Evolutionary conservation across 176 grass and related monocot genomes (phyloP), one percentile per base, ranked within the genome.

Genomic region (Leersia perrieri): DNA sequence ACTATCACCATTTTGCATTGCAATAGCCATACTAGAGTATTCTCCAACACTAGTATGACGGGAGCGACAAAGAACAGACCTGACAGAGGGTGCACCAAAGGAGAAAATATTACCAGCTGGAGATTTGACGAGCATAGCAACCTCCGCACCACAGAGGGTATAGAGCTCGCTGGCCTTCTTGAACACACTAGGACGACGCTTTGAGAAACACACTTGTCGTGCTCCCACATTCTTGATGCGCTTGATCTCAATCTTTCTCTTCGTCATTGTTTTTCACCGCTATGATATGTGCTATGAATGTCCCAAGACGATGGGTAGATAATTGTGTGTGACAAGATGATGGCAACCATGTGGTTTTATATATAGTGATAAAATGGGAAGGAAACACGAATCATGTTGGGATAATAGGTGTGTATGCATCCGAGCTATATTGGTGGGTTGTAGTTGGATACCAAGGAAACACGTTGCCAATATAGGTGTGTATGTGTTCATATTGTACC

Each of bases 81-180:
- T 47, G 9, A 76, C 49, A 15, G 82, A 89, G 20, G 87, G 87
- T 22, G 80, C 47, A 3, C 87, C 87, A 27, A 89, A 89, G 11
- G 87, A 89, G 82, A 75, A 85, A 51, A 70, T 40, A 14, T 89
- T 89, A 49, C 76, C 76, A 23, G 63, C 62, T 2, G 82, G 82
- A 34, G 87, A 89, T 76, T 85, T 81, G 33, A 85, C 67, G 9
- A 89, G 62, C 5, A 85, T 16, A 12, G 36, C 34, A 5, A 85
- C 51, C 6, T 91, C 53, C 1, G 80, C 75, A 13, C 89, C 80
- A 7, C 84, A 91, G 9, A 91, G 75, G 9, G 77, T 76, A 18
- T 75, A 72, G 15, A 91, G n/a, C 39, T 91, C 89, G n/a, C 80
- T 87, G 0, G 84, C 80, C 63, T 87, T 87, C 33, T 87, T 87